Percentiles rank a stretch among this genome's conserved stretches.
Evolutionary conservation across 345 rosid genomes (phyloP).

Genomic region (Hibiscus mutabilis): DNA sequence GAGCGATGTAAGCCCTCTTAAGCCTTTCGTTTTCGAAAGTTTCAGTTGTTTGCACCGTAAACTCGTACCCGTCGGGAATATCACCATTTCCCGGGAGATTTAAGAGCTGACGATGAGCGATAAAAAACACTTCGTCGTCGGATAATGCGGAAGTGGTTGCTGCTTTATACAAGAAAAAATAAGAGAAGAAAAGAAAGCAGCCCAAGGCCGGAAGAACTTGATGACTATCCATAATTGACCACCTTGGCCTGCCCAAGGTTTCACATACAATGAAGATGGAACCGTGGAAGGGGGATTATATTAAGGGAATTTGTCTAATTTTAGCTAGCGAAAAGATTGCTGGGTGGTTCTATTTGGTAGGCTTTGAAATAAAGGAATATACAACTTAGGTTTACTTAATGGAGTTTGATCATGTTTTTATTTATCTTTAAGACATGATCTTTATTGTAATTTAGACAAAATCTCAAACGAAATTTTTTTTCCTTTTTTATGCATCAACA

Average conservation of each 20-base stretch:
- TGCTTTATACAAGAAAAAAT: constrained; percentile 21
- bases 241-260: constrained; percentile 83
- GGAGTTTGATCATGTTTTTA: no score
- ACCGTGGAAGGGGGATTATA: neutral
- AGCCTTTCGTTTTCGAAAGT: constrained; percentile 55
- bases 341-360: no score
- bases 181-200: constrained; percentile 27
- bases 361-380: no score
- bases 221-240: neutral
- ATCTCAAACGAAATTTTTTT: no score
- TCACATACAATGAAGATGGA: constrained; percentile 30
- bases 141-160: constrained; percentile 36
- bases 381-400: no score
- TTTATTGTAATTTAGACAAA: no score
- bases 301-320: neutral
- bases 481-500: no score
- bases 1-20: constrained; percentile 53
- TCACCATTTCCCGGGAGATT: constrained; percentile 3
- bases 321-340: neutral
- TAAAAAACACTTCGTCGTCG: constrained; percentile 47
- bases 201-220: constrained; percentile 35
- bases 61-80: constrained; percentile 22
- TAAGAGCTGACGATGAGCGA: constrained; percentile 61
- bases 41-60: constrained; percentile 24
- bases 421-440: no score